Evolutionary conservation across 495 filamentous ascomycete genomes (phyloP).

Genomic region (Cercophora sp.): DNA sequence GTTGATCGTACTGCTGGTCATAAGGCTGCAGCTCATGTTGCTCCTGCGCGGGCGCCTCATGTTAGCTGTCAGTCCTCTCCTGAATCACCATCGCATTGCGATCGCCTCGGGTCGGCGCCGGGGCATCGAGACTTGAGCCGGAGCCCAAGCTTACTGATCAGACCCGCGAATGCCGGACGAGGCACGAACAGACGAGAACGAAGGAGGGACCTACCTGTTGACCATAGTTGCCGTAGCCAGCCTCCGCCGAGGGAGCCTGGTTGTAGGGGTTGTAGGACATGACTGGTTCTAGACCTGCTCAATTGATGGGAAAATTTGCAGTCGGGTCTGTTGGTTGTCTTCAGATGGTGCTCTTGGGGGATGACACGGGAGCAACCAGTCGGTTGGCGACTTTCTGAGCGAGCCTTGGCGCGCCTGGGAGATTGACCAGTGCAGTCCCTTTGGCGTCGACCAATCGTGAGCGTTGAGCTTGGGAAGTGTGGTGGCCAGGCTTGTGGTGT

Average conservation of each 20-base stretch:
- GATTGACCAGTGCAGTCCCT: slow-evolving; percentile 1
- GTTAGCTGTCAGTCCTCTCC: not conserved
- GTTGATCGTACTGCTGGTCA: slow-evolving; percentile 21
- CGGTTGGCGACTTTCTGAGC: not conserved
- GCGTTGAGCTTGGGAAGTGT: no score
- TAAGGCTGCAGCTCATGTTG: slow-evolving; percentile 39
- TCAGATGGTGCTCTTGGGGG: not conserved
- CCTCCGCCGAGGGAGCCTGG: slow-evolving; percentile 39
- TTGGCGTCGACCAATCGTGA: slow-evolving; percentile 3
- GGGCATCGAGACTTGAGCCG: no score
- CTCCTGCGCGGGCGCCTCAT: slow-evolving; percentile 20
- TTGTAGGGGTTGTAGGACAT: slow-evolving; percentile 49
- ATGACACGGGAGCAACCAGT: not conserved
- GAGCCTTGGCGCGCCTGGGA: not conserved
- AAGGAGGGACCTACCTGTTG: slow-evolving; percentile 21
- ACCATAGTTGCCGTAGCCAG: slow-evolving; percentile 43
- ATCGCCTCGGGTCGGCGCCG: no score
- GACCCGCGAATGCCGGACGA: not conserved
- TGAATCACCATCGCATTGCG: no score
- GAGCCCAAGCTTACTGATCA: slow-evolving; percentile 3
- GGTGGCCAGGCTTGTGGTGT: no score
- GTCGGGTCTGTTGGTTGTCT: not conserved
- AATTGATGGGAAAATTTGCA: slow-evolving; percentile 16
- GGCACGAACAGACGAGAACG: not conserved
- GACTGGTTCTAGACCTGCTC: slow-evolving; percentile 16